Conservation (phyloP, 768 basidiomycete genomes). For the Krasilnikovozyma curviuscula region DNA sequence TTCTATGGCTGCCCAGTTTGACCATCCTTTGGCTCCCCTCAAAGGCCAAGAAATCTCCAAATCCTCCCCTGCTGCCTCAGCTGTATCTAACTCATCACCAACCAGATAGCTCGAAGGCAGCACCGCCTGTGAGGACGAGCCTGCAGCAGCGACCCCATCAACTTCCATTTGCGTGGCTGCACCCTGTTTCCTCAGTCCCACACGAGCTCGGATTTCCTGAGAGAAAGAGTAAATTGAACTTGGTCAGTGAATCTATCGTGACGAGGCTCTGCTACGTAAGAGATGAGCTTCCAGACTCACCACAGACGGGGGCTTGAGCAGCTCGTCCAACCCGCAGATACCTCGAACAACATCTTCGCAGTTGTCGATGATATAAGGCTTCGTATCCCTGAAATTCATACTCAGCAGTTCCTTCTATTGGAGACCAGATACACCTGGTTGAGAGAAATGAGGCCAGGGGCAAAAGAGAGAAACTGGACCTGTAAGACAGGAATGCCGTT, state of each 20-base stretch:
- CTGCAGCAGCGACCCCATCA: conserved; percentile 2
- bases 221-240: neutral
- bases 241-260: conserved; percentile 4
- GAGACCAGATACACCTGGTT: no score
- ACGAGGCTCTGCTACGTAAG: neutral
- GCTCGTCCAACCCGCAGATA: conserved; percentile 59
- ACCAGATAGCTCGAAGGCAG: conserved; percentile 53
- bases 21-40: conserved; percentile 42
- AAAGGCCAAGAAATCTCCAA: conserved; percentile 67
- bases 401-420: neutral
- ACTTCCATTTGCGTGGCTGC: conserved; percentile 26
- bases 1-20: conserved; percentile 66
- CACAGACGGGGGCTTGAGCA: conserved; percentile 53
- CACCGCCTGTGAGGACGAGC: neutral
- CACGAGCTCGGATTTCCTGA: conserved; percentile 62
- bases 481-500: no score
- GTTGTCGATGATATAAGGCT: conserved; percentile 62
- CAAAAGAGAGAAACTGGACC: no score
- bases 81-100: conserved; percentile 60
- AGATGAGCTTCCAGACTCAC: conserved; percentile 33
- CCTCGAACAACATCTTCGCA: conserved; percentile 50
- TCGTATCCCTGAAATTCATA: conserved; percentile 53
- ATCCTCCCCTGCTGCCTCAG: conserved; percentile 51
- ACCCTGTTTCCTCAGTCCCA: conserved; percentile 43
- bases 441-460: no score